Evolutionary conservation across 2,329 filamentous ascomycete species (phyloP), one percentile per base, ranked within the genome.

Genomic region (Teratosphaeria gauchensis): DNA sequence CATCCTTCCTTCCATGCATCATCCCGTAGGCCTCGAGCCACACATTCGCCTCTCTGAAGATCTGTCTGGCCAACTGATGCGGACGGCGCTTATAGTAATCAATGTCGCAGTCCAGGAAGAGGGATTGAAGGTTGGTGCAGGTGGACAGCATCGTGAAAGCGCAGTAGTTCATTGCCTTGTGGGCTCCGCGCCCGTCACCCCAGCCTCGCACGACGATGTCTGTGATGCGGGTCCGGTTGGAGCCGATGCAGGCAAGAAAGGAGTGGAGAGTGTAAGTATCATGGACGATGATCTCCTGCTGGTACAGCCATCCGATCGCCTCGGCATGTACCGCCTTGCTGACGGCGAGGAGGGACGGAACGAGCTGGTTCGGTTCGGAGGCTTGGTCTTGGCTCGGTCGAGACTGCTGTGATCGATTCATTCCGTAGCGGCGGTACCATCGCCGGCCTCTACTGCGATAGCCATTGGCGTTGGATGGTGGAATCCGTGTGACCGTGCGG

Each of bases 261-360:
- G 42, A 42, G 52, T 64, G 61, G 19, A 71, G 55, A 1, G 68
- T 60, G 11, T 61, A 59, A 1, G 62, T 64, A 33, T 71, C 63
- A 19, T 58, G 58, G 28, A 70, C 33, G 51, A 64, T 54, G 48
- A 71, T 60, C 4, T 51, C 11, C 24, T 66, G 66, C 21, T 64
- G 61, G 61, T 71, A 71, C 4, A 71, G 62, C 28, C 65, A 62
- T 51, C 59, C 62, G 58, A 64, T 61, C 6, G 61, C 65, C 51
- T 71, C 68, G 4, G 55, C 55, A 16, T 66, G 61, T 46, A 71
- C 67, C 51, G 70, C 68, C 58, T 65, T 64, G 61, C 60, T 67
- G 53, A 66, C 64, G 7, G 65, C 67, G 1, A 71, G 60, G 6
- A 71, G 58, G n/a, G 61, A 62, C 8, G 69, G 69, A 19, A 53